These are phyloP conservation scores for Coprinopsis marcescibilis DNA, from an alignment of 768 basidiomycete genomes.

Conservation along the genomic window DNA sequence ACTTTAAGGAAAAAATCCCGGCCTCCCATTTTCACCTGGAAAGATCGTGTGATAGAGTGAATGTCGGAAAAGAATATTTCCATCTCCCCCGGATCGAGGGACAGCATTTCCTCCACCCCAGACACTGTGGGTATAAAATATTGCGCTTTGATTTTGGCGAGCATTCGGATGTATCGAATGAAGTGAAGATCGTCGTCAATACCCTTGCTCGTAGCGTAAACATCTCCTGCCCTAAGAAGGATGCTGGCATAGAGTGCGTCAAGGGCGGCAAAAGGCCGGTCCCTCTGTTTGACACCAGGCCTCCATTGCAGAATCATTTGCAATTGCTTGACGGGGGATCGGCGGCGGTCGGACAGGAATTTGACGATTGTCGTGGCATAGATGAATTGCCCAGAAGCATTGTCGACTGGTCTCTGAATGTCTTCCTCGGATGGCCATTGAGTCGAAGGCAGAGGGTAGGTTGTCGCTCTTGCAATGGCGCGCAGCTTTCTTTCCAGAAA, in stretches of 20 bases:
- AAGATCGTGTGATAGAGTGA: neutral
- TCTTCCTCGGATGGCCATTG: constrained; percentile 10
- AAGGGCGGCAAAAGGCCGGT: neutral
- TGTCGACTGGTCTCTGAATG: constrained; percentile 4
- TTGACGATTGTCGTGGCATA: constrained; percentile 10
- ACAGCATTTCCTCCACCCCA: neutral
- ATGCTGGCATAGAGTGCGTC: neutral
- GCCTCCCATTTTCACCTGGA: neutral
- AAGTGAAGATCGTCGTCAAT: neutral
- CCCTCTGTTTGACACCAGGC: neutral
- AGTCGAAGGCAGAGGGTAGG: neutral
- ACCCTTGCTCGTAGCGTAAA: neutral
- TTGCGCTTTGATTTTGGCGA: neutral
- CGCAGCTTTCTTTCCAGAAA: neutral
- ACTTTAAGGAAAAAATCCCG: neutral
- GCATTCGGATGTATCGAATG: neutral
- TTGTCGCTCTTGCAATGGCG: neutral
- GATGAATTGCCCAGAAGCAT: constrained; percentile 12
- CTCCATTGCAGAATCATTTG: neutral
- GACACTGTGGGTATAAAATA: too few relatives aligned
- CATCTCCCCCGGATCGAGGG: neutral
- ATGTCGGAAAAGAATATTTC: neutral
- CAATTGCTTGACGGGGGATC: neutral
- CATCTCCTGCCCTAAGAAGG: neutral
- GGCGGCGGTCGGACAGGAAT: constrained; percentile 7